Evolutionary conservation across 1,284 basidiomycete genomes (phyloP).

Genomic region (Veloboletus limbatus): DNA sequence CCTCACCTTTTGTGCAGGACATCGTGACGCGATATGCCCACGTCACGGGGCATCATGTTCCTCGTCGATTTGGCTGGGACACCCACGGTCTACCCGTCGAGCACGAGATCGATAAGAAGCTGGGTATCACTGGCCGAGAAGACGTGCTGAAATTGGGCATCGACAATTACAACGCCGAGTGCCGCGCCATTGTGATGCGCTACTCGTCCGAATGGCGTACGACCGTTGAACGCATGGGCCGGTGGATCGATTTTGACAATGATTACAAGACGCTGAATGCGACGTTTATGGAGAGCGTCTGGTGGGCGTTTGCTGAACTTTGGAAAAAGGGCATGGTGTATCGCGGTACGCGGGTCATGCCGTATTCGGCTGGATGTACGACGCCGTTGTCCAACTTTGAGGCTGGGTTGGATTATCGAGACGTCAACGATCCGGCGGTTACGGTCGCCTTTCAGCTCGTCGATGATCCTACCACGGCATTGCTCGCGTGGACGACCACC

Average conservation of each 20-base stretch:
- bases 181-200: slow-evolving; percentile 96
- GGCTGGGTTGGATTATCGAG: slow-evolving; percentile 90
- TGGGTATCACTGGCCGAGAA: slow-evolving; percentile 88
- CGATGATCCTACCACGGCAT: slow-evolving; percentile 86
- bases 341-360: slow-evolving; percentile 94
- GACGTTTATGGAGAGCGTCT: slow-evolving; percentile 96
- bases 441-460: slow-evolving; percentile 92
- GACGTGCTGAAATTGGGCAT: slow-evolving; percentile 98
- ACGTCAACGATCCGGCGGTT: slow-evolving; percentile 96
- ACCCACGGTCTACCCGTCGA: slow-evolving; percentile 99
- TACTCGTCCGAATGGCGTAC: slow-evolving; percentile 92
- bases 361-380: slow-evolving; percentile 95
- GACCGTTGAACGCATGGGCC: slow-evolving; percentile 97
- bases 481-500: slow-evolving; percentile 98
- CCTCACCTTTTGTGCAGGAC: slow-evolving; percentile 52
- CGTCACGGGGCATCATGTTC: slow-evolving; percentile 91
- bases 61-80: slow-evolving; percentile 98
- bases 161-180: slow-evolving; percentile 96
- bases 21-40: slow-evolving; percentile 96
- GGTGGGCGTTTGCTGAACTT: slow-evolving; percentile 98
- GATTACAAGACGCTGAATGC: slow-evolving; percentile 98
- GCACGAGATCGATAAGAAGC: slow-evolving; percentile 98
- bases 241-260: slow-evolving; percentile 99
- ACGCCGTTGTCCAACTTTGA: slow-evolving; percentile 99
- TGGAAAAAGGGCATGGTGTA: slow-evolving; percentile 95